Evolutionary conservation across 148 eudicot genomes (phyloP).

Genomic region (Spergularia bocconei): DNA sequence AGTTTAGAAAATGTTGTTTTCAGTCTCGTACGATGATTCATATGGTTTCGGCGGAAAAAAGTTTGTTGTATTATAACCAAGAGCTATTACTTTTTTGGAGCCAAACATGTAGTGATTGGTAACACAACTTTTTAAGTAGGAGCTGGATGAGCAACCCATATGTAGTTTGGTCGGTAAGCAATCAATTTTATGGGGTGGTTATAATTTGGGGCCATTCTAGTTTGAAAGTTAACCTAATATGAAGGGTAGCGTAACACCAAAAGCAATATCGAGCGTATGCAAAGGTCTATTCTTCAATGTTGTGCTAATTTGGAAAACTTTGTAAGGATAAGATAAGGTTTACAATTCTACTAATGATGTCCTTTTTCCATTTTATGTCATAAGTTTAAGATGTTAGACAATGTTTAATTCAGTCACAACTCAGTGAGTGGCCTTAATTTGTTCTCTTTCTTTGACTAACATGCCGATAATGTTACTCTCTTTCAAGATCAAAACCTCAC

Average conservation of each 20-base stretch:
- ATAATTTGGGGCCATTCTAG: slow-evolving; percentile 5
- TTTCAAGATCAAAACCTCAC: too few relatives aligned
- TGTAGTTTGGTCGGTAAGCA: slow-evolving; percentile 14
- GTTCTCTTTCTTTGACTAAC: too few relatives aligned
- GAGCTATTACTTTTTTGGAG: neutral
- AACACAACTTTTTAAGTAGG: neutral
- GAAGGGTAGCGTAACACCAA: neutral
- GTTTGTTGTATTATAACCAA: neutral
- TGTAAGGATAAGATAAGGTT: slow-evolving; percentile 1
- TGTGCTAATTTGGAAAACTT: slow-evolving; percentile 6
- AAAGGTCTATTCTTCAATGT: neutral
- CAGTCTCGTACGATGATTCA: too few relatives aligned
- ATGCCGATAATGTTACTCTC: too few relatives aligned
- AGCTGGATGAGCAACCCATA: slow-evolving; percentile 8
- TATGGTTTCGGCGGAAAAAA: neutral
- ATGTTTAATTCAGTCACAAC: too few relatives aligned
- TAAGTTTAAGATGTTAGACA: neutral
- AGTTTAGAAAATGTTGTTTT: too few relatives aligned
- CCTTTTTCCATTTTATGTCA: neutral
- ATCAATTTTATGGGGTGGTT: slow-evolving; percentile 11
- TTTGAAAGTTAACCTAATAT: neutral
- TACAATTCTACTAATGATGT: neutral
- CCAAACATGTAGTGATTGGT: slow-evolving; percentile 6
- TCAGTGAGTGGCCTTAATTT: too few relatives aligned
- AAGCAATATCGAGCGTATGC: too few relatives aligned